Percentiles rank a stretch among this genome's conserved stretches.
Evolutionary conservation across 2,329 filamentous ascomycete genomes (phyloP).

Genomic region (Penicillium sp.): DNA sequence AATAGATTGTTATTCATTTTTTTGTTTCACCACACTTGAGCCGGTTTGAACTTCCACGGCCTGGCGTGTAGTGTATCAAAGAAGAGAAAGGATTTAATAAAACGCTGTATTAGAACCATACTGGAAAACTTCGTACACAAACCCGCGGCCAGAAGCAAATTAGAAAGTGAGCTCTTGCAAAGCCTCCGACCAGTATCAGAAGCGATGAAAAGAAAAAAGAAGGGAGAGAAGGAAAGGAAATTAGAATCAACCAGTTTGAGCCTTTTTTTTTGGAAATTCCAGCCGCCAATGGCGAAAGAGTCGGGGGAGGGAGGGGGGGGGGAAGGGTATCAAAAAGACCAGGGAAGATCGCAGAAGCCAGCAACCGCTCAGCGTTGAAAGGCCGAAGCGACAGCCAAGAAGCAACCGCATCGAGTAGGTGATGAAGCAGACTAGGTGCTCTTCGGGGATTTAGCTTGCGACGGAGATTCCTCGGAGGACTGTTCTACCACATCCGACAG

Average conservation of each 20-base stretch:
- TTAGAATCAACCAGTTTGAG: constrained; percentile 19
- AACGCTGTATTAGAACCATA: constrained; percentile 27
- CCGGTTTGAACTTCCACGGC: background rate
- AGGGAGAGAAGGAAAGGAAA: constrained; percentile 5
- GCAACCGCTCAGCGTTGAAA: constrained; percentile 13
- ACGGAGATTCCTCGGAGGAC: constrained; percentile 27
- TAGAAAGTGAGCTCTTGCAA: constrained; percentile 13
- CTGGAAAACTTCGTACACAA: constrained; percentile 21
- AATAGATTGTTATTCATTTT: no score
- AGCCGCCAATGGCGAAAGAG: constrained; percentile 33
- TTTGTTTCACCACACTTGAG: no score
- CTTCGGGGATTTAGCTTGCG: constrained; percentile 35
- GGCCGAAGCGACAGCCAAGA: background rate
- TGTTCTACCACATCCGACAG: constrained; percentile 55
- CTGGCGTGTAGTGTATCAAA: constrained; percentile 2
- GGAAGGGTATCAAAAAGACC: constrained; percentile 42
- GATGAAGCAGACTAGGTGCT: constrained; percentile 25
- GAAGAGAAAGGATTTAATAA: constrained; percentile 1
- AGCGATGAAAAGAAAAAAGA: constrained; percentile 6
- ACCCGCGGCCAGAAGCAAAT: constrained; percentile 20
- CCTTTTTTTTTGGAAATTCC: constrained; percentile 26
- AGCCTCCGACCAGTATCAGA: constrained; percentile 11
- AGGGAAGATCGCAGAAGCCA: constrained; percentile 30
- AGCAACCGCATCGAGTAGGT: background rate
- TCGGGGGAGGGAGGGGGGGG: constrained; percentile 10